Evolutionary conservation across 2,329 filamentous ascomycete genomes (phyloP), one percentile per base, ranked within the genome.

Genomic region (Fusarium tjaetaba): DNA sequence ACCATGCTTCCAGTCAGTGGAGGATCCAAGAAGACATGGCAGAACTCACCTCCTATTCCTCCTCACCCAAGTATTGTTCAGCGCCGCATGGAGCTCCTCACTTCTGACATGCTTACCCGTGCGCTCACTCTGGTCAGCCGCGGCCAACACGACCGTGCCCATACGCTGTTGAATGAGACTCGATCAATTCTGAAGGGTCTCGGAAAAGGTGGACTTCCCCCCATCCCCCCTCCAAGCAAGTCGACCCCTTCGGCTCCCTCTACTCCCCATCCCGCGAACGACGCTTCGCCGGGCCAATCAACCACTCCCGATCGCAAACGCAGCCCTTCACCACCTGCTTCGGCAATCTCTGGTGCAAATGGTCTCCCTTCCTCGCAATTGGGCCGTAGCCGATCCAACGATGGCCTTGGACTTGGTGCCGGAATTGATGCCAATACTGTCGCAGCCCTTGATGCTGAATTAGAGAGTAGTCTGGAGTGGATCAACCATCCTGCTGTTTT

Each of bases 401-500:
- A 90, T 71, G 86, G 85, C 11, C 80, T 94, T 82, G 80, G 88
- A 82, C 66, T 92, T 82, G 75, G 89, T 84, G 89, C 91, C 11
- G 93, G 94, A n/a, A 96, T 99, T 63, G 96, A 99, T 79, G 84
- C 89, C 11, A 87, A 87, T 41, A 96, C 94, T 0, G 96, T 98
- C 78, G 87, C 90, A 30, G 95, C 96, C 5, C 90, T 99, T 24
- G 96, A 99, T 81, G 90, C 93, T 2, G 96, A 99, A 82, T 89
- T 99, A 39, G 94, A 97, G 81, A 90, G 93, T 39, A 94, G 93
- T 57, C 86, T 99, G 22, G 96, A 99, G 83, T 99, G 96, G 96
- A 98, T 99, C 82, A 95, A 93, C 80, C 96, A 99, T 79, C 96
- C 96, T 4, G 95, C 95, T 4, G 94, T 98, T 5, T 99, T 99